A percentile compares a stretch with the other conserved stretches of the same genome.
Conservation (phyloP, 306 rosid genomes). For the Lablab purpureus region DNA sequence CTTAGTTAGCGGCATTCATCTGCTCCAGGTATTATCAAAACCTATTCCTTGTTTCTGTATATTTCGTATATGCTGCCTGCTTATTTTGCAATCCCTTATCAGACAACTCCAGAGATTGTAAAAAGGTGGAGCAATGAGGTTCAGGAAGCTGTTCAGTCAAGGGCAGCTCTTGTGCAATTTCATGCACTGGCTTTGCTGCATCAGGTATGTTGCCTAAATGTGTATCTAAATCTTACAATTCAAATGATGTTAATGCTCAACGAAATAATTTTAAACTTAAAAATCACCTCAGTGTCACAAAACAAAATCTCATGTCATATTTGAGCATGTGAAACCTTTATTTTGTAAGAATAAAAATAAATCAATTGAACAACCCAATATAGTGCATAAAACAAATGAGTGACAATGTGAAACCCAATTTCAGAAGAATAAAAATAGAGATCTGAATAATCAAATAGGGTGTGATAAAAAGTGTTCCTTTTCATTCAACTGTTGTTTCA, state of each 20-base stretch:
- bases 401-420: neutral
- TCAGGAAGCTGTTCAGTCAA: conserved; percentile 99
- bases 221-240: conserved; percentile 10
- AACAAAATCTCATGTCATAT: neutral
- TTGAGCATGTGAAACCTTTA: neutral
- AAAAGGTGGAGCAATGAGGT: conserved; percentile 99
- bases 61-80: conserved; percentile 24
- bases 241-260: neutral
- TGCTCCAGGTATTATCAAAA: conserved; percentile 78
- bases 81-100: conserved; percentile 39
- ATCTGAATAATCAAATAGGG: neutral
- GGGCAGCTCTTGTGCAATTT: conserved; percentile 99
- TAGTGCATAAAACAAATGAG: neutral
- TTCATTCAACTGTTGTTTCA: too few relatives aligned
- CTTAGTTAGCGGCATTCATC: conserved; percentile 95
- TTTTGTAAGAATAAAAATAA: too few relatives aligned
- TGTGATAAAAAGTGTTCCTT: neutral
- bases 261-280: neutral
- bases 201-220: conserved; percentile 69
- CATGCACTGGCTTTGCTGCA: conserved; percentile 95
- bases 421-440: neutral
- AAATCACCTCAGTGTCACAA: neutral
- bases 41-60: conserved; percentile 6
- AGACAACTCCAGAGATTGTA: conserved; percentile 98
- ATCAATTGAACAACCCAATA: neutral